phyloP scores from a whole-genome alignment of 306 rosid genomes.

The Sphenostylis stenocarpa region DNA sequence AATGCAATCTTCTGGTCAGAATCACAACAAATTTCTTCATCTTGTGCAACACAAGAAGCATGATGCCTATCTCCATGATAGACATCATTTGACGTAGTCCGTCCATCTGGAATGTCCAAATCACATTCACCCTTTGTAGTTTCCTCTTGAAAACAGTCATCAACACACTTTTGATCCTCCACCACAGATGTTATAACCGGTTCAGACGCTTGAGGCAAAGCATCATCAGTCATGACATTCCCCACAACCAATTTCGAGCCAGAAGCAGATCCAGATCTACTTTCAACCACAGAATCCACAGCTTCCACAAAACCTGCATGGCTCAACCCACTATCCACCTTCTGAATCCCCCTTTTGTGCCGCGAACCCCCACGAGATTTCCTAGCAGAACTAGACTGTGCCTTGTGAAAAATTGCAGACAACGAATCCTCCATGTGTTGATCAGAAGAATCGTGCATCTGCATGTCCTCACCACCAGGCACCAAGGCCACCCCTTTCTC shows the following conservation, averaged over 20 bases:
- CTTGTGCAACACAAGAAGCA: slow-evolving; percentile 32
- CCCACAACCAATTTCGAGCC: slow-evolving; percentile 18
- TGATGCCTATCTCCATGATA: slow-evolving; percentile 44
- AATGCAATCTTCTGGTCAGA: slow-evolving; percentile 42
- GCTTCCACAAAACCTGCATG: slow-evolving; percentile 32
- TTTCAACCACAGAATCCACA: slow-evolving; percentile 25
- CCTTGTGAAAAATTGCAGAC: slow-evolving; percentile 53
- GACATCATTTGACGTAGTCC: slow-evolving; percentile 27
- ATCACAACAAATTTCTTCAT: slow-evolving; percentile 27
- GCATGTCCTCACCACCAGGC: slow-evolving; percentile 41
- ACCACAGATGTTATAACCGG: slow-evolving; percentile 30
- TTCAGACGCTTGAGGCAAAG: slow-evolving; percentile 29
- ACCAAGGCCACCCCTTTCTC: slow-evolving; percentile 14
- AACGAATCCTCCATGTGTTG: slow-evolving; percentile 55
- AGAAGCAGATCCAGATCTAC: slow-evolving; percentile 42
- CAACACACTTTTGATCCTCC: slow-evolving; percentile 35
- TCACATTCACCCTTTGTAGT: slow-evolving; percentile 26
- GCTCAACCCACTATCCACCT: slow-evolving; percentile 45
- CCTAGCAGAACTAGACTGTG: slow-evolving; percentile 49
- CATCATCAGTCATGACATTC: slow-evolving; percentile 23
- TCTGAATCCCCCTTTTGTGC: slow-evolving; percentile 43
- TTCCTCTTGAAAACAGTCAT: slow-evolving; percentile 36
- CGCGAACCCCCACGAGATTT: slow-evolving; percentile 46
- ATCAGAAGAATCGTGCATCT: slow-evolving; percentile 38
- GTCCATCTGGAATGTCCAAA: slow-evolving; percentile 43